phyloP scores from a whole-genome alignment of 148 eudicot species.

The Silene latifolia region DNA sequence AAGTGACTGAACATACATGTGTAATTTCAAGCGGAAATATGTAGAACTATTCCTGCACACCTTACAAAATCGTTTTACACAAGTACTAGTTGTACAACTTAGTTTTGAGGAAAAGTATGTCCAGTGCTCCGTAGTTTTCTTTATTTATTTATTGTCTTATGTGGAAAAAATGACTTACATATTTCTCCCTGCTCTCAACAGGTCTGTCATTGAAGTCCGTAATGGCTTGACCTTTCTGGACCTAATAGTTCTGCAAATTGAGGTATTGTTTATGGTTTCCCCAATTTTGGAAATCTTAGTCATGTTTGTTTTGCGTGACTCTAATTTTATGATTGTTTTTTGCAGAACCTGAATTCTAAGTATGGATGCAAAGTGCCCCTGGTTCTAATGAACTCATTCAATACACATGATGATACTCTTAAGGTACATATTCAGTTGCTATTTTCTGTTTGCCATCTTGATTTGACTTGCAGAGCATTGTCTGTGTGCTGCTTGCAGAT shows the following conservation, averaged over 20 bases:
- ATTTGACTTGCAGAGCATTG: conserved; percentile 12
- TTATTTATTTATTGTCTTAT: neutral
- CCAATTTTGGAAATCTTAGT: neutral
- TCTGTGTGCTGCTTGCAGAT: conserved; percentile 48
- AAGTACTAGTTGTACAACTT: neutral
- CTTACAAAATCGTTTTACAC: too few relatives aligned
- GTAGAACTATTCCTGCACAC: too few relatives aligned
- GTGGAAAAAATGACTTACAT: neutral
- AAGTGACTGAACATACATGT: too few relatives aligned
- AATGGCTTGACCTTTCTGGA: conserved; percentile 88
- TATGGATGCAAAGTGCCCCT: conserved; percentile 94
- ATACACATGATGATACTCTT: conserved; percentile 92
- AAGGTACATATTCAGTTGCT: conserved; percentile 43
- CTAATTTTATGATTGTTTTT: conserved; percentile 16
- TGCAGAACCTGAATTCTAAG: conserved; percentile 64
- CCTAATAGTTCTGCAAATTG: conserved; percentile 86
- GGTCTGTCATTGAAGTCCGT: conserved; percentile 97
- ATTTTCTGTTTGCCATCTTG: neutral
- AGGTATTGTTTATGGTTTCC: conserved; percentile 42
- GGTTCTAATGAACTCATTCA: conserved; percentile 96
- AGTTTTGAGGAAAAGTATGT: neutral
- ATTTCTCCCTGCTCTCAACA: conserved; percentile 21
- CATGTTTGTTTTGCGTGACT: neutral
- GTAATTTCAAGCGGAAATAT: too few relatives aligned
- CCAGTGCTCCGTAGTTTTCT: neutral